phyloP scores from a whole-genome alignment of 2,329 filamentous ascomycete genomes.

The Aspergillus sp. region DNA sequence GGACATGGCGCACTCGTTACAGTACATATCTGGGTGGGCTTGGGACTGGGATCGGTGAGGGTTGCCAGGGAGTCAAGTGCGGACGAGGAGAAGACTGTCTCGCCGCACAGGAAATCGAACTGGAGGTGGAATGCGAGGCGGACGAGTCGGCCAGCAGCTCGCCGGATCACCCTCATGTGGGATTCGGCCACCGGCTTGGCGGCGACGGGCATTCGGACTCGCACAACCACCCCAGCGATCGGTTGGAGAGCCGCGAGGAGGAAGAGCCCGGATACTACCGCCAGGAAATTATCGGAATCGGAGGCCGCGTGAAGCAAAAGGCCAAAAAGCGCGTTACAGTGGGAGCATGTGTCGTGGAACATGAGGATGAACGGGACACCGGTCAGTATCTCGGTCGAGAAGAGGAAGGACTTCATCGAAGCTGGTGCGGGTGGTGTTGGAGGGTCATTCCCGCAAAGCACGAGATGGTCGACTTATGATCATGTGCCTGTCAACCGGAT shows the following conservation, averaged over 20 bases:
- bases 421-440: constrained; percentile 92
- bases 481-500: background rate
- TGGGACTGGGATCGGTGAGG: constrained; percentile 83
- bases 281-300: constrained; percentile 89
- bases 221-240: constrained; percentile 12
- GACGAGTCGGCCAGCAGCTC: constrained; percentile 52
- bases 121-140: constrained; percentile 83
- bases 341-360: constrained; percentile 81
- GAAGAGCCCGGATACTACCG: constrained; percentile 69
- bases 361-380: constrained; percentile 70
- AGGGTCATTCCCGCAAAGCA: constrained; percentile 64
- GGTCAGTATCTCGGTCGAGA: constrained; percentile 69
- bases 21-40: constrained; percentile 73
- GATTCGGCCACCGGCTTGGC: constrained; percentile 2
- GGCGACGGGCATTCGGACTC: constrained; percentile 11
- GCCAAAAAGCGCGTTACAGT: constrained; percentile 78
- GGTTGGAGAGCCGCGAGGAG: constrained; percentile 28
- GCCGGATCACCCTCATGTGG: constrained; percentile 21
- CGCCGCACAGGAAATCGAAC: constrained; percentile 72
- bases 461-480: constrained; percentile 29
- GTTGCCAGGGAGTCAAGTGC: constrained; percentile 83
- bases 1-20: constrained; percentile 87
- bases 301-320: constrained; percentile 83
- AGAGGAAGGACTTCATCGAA: constrained; percentile 63
- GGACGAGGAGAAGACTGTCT: constrained; percentile 74